Evolutionary conservation across 1,139 yeast genomes (phyloP).

Genomic region (Pichia norvegensis): DNA sequence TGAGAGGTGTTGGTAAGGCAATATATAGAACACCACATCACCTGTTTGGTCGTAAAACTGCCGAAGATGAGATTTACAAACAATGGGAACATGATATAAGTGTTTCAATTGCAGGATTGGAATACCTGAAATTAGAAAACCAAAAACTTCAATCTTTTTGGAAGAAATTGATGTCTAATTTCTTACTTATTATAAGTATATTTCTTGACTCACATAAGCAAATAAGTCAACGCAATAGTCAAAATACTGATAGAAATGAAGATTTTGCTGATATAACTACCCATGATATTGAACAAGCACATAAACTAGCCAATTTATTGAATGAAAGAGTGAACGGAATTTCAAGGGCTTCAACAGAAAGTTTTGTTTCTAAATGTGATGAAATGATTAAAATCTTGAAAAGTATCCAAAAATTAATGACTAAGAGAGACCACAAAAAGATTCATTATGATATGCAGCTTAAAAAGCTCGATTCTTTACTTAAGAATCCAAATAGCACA

Average conservation of each 20-base stretch:
- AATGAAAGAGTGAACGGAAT: conserved; percentile 27
- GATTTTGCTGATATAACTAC: conserved; percentile 23
- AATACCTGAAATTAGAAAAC: conserved; percentile 34
- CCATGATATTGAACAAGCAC: conserved; percentile 25
- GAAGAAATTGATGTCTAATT: conserved; percentile 33
- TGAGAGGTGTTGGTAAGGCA: conserved; percentile 29
- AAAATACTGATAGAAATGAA: conserved; percentile 16
- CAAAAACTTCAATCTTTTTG: conserved; percentile 33
- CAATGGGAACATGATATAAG: conserved; percentile 41
- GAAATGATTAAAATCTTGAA: conserved; percentile 37
- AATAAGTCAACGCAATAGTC: not conserved
- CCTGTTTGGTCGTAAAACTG: conserved; percentile 25
- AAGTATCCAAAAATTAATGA: conserved; percentile 35
- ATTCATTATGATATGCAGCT: conserved; percentile 35
- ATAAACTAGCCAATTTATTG: conserved; percentile 29
- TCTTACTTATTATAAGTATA: conserved; percentile 29
- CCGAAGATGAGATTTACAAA: conserved; percentile 37
- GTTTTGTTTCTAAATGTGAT: conserved; percentile 31
- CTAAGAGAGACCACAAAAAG: conserved; percentile 39
- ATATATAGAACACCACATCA: conserved; percentile 29
- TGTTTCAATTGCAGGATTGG: conserved; percentile 37
- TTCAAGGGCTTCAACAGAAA: conserved; percentile 32
- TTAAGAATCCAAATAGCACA: conserved; percentile 30
- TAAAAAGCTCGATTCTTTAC: conserved; percentile 34
- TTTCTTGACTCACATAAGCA: conserved; percentile 34